Percentiles rank a stretch among this genome's conserved stretches.
phyloP scores from a whole-genome alignment of 495 filamentous ascomycete species.

The Podospora pseudocomata region DNA sequence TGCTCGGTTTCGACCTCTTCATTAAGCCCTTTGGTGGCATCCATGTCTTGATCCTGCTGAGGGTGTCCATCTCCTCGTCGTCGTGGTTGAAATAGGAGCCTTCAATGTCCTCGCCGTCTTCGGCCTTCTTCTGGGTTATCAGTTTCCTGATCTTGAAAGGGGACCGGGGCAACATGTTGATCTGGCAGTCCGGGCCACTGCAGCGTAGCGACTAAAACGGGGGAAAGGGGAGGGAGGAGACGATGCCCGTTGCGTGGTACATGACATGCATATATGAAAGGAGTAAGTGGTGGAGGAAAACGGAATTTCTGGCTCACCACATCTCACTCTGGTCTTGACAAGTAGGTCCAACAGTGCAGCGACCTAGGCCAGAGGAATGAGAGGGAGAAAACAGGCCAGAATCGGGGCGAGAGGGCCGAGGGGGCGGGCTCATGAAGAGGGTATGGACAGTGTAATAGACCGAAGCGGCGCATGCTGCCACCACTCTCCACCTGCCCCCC shows the following conservation, averaged over 20 bases:
- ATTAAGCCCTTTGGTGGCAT: slow-evolving; percentile 26
- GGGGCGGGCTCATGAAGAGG: slow-evolving; percentile 12
- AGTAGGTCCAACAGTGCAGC: slow-evolving; percentile 9
- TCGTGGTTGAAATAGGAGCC: slow-evolving; percentile 33
- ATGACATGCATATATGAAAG: slow-evolving; percentile 16
- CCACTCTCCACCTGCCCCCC: slow-evolving; percentile 6
- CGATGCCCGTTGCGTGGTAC: slow-evolving; percentile 14
- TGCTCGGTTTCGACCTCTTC: slow-evolving; percentile 35
- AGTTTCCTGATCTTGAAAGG: slow-evolving; percentile 44
- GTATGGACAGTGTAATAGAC: slow-evolving; percentile 18
- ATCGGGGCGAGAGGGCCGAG: slow-evolving; percentile 8
- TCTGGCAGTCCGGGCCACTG: slow-evolving; percentile 4
- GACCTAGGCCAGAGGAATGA: slow-evolving; percentile 10
- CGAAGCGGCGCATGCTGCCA: slow-evolving; percentile 16
- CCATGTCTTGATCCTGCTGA: slow-evolving; percentile 33
- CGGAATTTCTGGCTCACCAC: slow-evolving; percentile 12
- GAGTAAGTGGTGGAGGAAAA: slow-evolving; percentile 1
- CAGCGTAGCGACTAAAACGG: slow-evolving; percentile 7
- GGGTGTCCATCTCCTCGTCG: slow-evolving; percentile 19
- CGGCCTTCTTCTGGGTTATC: slow-evolving; percentile 37
- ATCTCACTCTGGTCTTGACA: slow-evolving; percentile 8
- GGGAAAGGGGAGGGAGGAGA: slow-evolving; percentile 9
- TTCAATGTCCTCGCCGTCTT: slow-evolving; percentile 31
- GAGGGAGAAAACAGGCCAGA: slow-evolving; percentile 13
- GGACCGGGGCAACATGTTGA: slow-evolving; percentile 43